A percentile compares a stretch with the other conserved stretches of the same genome.
These are phyloP conservation scores for Ustilago xerochloae DNA, from an alignment of 1,284 basidiomycete species.

Conservation along the genomic window DNA sequence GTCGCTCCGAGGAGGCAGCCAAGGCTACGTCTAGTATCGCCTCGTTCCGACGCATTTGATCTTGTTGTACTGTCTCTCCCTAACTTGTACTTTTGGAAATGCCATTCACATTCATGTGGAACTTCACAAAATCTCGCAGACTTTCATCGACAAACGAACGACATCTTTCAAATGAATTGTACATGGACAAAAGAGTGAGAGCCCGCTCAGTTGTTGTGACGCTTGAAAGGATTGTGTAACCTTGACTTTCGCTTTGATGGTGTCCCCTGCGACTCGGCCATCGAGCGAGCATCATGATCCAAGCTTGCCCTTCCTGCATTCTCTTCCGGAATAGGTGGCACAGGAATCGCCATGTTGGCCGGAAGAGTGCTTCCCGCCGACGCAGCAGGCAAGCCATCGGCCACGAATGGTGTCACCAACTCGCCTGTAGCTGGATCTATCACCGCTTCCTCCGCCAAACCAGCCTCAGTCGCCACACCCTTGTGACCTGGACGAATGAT, in stretches of 20 bases:
- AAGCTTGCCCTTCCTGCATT: conserved; percentile 8
- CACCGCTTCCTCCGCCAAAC: conserved; percentile 17
- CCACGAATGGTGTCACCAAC: conserved; percentile 13
- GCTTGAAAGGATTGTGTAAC: conserved; percentile 61
- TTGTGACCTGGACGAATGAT: conserved; percentile 26
- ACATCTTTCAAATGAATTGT: not conserved
- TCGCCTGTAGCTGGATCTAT: conserved; percentile 34
- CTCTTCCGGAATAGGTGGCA: conserved; percentile 35
- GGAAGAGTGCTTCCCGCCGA: conserved; percentile 17
- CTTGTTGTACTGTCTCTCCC: no score
- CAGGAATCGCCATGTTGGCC: conserved; percentile 18
- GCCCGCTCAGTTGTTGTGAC: conserved; percentile 24
- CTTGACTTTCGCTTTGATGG: conserved; percentile 45
- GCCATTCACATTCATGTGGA: no score
- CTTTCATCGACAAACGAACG: not conserved
- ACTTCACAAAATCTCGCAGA: no score
- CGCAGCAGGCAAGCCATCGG: conserved; percentile 24
- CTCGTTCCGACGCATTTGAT: conserved; percentile 37
- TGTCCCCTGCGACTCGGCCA: conserved; percentile 45
- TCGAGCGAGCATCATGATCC: conserved; percentile 30
- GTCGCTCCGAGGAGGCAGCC: conserved; percentile 20
- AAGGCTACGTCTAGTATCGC: conserved; percentile 42
- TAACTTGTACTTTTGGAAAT: no score
- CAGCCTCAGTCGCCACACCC: conserved; percentile 16
- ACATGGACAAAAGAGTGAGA: not conserved